Percentiles rank a stretch among this genome's conserved stretches.
These are phyloP conservation scores for Termitomyces sp. DNA, from an alignment of 768 basidiomycete genomes.

Conservation along the genomic window DNA sequence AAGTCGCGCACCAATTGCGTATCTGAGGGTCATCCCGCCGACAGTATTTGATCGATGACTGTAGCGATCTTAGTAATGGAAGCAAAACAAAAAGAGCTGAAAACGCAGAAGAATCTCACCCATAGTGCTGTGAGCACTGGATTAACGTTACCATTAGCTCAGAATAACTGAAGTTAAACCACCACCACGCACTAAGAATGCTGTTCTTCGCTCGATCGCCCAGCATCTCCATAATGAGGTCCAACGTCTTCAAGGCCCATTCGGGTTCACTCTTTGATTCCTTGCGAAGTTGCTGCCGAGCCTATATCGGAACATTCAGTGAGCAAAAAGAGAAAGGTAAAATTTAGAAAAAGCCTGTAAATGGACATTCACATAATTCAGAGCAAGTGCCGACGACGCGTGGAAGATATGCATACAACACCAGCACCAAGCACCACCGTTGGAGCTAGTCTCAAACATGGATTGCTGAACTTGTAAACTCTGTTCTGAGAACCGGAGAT, in stretches of 20 bases:
- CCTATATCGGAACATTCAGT: conserved; percentile 24
- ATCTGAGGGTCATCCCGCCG: conserved; percentile 53
- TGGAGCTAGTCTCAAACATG: conserved; percentile 79
- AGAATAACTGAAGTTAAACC: conserved; percentile 1
- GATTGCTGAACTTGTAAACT: conserved; percentile 65
- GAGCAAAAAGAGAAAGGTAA: conserved; percentile 1
- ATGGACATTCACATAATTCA: conserved; percentile 54
- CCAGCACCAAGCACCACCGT: conserved; percentile 80
- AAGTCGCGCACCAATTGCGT: conserved; percentile 57
- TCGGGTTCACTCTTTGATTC: conserved; percentile 35
- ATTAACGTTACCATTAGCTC: not conserved
- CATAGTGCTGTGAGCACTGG: conserved; percentile 61
- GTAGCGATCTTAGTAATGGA: conserved; percentile 1
- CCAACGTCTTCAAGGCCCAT: conserved; percentile 41
- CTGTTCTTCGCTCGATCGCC: conserved; percentile 50
- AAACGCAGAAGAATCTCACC: conserved; percentile 40
- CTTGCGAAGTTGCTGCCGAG: conserved; percentile 35
- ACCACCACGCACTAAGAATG: conserved; percentile 34
- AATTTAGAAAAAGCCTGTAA: conserved; percentile 3
- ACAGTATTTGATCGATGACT: conserved; percentile 68
- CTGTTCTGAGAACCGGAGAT: conserved; percentile 68
- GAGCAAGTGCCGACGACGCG: conserved; percentile 61
- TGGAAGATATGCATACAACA: conserved; percentile 72
- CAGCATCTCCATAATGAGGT: conserved; percentile 43
- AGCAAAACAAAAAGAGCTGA: not conserved